Evolutionary conservation across 176 grass and related monocot genomes (phyloP), one percentile per base, ranked within the genome.

Genomic region (Aegilops longissima): DNA sequence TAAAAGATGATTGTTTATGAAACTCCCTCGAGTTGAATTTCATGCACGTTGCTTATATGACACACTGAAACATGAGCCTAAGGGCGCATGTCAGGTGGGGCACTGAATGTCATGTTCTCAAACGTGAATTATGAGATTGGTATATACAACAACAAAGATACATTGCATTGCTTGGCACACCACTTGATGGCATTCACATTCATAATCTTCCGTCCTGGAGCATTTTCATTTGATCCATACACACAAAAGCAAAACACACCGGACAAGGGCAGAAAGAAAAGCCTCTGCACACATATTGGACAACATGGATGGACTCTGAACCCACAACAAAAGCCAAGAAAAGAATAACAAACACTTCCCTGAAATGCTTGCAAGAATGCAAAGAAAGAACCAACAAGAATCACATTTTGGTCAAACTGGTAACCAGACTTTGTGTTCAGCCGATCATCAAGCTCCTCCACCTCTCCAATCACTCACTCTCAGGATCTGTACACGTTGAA

Each of bases 401-500:
- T 77, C 52, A 72, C 42, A 65, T 88, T 23, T 5, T 5, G 40
- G 23, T 71, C 51, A 47, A 72, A 59, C 84, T 47, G 76, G 65
- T 14, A 71, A 23, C 17, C 10, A 56, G 4, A 1, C 62, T 52
- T 45, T 45, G 44, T 58, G 27, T 21, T 76, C 44, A 45, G 44
- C 44, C 44, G 44, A 45, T 40, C 47, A 83, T 71, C 81, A 78
- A 68, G 44, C 29, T 21, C 56, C 27, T 47, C 42, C 35, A n/a
- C 14, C 84, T 49, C 45, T 71, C 65, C 33, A 51, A 52, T 25
- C 16, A 73, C 62, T 25, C 16, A 68, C 62, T 92, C 51, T 58
- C 73, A 95, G 67, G 87, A 80, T 78, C 93, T 93, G 77, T 94
- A 97, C 45, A 92, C 90, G 38, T 94, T 90, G 88, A 99, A 87